phyloP scores from a whole-genome alignment of 2,329 filamentous ascomycete species.

The Fusarium cicatricum region DNA sequence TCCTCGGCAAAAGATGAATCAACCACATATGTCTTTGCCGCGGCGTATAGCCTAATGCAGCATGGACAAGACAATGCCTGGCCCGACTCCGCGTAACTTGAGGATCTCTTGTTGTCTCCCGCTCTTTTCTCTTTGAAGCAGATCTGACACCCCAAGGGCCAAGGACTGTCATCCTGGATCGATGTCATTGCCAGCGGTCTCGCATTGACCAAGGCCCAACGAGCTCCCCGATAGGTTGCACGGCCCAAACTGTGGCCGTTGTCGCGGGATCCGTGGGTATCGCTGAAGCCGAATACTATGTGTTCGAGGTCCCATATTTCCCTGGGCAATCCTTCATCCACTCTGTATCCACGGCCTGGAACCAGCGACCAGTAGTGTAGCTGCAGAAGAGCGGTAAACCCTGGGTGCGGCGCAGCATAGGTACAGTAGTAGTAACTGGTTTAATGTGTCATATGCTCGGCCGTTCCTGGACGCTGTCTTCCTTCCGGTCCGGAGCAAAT shows the following conservation, averaged over 20 bases:
- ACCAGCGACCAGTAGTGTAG: conserved; percentile 14
- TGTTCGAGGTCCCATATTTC: not conserved
- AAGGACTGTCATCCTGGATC: not conserved
- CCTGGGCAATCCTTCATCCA: not conserved
- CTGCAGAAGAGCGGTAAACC: conserved; percentile 18
- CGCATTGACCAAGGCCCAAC: not conserved
- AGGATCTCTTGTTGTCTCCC: conserved; percentile 20
- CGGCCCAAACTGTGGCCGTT: not conserved
- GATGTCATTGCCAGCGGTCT: conserved; percentile 2
- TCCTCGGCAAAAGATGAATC: conserved; percentile 16
- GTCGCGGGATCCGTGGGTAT: not conserved
- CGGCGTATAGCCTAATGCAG: conserved; percentile 14
- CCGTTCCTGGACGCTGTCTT: conserved; percentile 7
- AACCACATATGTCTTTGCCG: conserved; percentile 29
- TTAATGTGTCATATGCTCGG: conserved; percentile 8
- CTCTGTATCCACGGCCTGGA: conserved; percentile 6
- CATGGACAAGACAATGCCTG: conserved; percentile 11
- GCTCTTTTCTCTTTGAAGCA: conserved; percentile 22
- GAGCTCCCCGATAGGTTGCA: not conserved
- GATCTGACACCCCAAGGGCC: not conserved
- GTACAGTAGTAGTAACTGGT: too few species aligned
- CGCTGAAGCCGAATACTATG: not conserved
- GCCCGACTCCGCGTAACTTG: conserved; percentile 26
- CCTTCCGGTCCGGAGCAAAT: conserved; percentile 20
- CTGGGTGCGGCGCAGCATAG: conserved; percentile 12